These are phyloP conservation scores for Hemileccinum impolitum DNA, from an alignment of 768 basidiomycete genomes.

Conservation along the genomic window DNA sequence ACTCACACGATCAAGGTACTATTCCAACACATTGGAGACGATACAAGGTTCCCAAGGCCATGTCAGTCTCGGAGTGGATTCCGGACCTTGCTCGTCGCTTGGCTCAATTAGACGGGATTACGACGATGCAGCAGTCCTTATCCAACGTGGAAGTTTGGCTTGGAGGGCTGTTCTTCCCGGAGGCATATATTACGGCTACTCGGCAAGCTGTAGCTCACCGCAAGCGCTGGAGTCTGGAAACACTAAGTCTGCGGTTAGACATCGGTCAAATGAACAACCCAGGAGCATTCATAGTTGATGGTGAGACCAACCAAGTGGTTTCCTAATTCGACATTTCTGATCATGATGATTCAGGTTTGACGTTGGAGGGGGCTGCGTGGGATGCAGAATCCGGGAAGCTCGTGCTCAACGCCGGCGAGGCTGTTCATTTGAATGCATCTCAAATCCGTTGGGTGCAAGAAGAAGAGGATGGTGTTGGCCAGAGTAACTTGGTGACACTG, in stretches of 20 bases:
- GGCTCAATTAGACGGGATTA: conserved; percentile 74
- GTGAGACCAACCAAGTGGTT: conserved; percentile 42
- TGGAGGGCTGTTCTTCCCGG: conserved; percentile 93
- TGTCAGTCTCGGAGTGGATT: conserved; percentile 85
- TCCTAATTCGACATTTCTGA: conserved; percentile 4
- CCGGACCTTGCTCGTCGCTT: conserved; percentile 77
- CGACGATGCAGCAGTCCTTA: conserved; percentile 49
- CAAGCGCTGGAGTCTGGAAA: conserved; percentile 91
- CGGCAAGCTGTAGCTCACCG: conserved; percentile 93
- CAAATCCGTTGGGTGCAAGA: conserved; percentile 85
- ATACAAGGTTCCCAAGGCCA: conserved; percentile 82
- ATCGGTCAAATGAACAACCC: conserved; percentile 78
- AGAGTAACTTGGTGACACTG: conserved; percentile 59
- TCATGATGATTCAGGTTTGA: conserved; percentile 55
- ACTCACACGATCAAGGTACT: conserved; percentile 52
- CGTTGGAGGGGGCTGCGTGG: conserved; percentile 86
- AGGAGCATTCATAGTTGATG: conserved; percentile 82
- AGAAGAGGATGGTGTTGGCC: conserved; percentile 33
- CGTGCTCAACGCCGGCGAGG: conserved; percentile 79
- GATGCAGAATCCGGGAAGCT: conserved; percentile 50
- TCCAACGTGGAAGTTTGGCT: conserved; percentile 83
- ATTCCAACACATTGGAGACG: conserved; percentile 86
- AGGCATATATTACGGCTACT: conserved; percentile 94
- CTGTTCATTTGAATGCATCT: conserved; percentile 74
- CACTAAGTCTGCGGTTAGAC: conserved; percentile 73